Percentiles rank a stretch among this genome's conserved stretches.
Evolutionary conservation across 495 filamentous ascomycete species (phyloP).

Genomic region (Penicillium herquei): DNA sequence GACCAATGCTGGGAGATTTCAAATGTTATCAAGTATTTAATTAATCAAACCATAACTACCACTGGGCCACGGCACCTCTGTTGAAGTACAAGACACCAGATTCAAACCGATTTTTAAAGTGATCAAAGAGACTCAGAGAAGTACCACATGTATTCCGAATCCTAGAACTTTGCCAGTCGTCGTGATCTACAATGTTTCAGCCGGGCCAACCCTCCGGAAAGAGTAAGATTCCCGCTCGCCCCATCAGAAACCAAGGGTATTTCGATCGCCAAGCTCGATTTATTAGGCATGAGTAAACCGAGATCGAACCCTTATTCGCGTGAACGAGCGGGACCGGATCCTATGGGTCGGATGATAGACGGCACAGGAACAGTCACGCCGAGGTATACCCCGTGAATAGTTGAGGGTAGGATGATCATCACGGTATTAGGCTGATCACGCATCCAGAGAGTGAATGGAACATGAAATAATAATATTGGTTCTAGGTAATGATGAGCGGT

Average conservation of each 20-base stretch:
- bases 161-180: too few species aligned
- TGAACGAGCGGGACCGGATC: background rate
- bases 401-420: background rate
- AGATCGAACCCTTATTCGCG: background rate
- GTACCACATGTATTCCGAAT: too few species aligned
- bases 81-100: too few species aligned
- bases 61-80: too few species aligned
- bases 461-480: too few species aligned
- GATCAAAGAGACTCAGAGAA: too few species aligned
- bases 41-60: too few species aligned
- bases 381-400: slow-evolving; percentile 1
- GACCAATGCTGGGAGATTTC: too few species aligned
- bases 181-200: background rate
- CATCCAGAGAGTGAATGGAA: background rate
- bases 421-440: background rate
- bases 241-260: background rate
- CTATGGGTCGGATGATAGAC: background rate
- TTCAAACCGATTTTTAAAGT: too few species aligned
- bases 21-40: too few species aligned
- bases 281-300: too few species aligned
- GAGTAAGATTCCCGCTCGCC: slow-evolving; percentile 3
- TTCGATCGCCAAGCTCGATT: background rate
- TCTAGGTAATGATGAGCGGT: too few species aligned
- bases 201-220: background rate
- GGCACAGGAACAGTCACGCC: background rate